Percentiles rank a stretch among this genome's conserved stretches.
phyloP scores from a whole-genome alignment of 2,329 filamentous ascomycete genomes.

The Byssoonygena ceratinophila region DNA sequence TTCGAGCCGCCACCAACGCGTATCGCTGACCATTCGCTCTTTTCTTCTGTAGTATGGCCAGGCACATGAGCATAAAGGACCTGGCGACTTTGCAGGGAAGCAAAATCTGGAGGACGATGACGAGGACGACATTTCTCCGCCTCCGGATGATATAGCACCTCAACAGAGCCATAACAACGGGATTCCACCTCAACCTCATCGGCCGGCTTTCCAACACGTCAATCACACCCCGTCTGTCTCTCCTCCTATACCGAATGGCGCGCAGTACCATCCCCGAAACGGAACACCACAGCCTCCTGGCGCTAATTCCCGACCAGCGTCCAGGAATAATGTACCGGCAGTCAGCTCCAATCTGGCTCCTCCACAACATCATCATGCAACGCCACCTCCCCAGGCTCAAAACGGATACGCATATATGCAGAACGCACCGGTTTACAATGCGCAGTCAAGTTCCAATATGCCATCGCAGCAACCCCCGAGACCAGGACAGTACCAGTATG shows the following conservation, averaged over 20 bases:
- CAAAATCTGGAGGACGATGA: conserved; percentile 70
- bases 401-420: conserved; percentile 77
- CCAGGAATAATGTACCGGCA: conserved; percentile 67
- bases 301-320: conserved; percentile 60
- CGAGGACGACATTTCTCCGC: conserved; percentile 63
- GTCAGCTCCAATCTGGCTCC: conserved; percentile 63
- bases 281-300: conserved; percentile 68
- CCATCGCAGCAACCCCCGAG: conserved; percentile 32
- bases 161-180: conserved; percentile 36
- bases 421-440: conserved; percentile 75
- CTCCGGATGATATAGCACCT: conserved; percentile 51
- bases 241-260: conserved; percentile 71
- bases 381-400: conserved; percentile 42
- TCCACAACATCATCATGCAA: conserved; percentile 50
- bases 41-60: conserved; percentile 60
- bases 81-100: conserved; percentile 78
- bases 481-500: conserved; percentile 34
- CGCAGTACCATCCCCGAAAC: conserved; percentile 59
- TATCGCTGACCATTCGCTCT: conserved; percentile 13
- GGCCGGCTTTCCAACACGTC: conserved; percentile 43
- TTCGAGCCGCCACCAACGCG: no score
- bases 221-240: conserved; percentile 75
- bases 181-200: conserved; percentile 51
- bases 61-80: conserved; percentile 92
- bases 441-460: conserved; percentile 42